Evolutionary conservation across 2,329 filamentous ascomycete genomes (phyloP), one percentile per base, ranked within the genome.

Genomic region (Leptosphaerulina australis): DNA sequence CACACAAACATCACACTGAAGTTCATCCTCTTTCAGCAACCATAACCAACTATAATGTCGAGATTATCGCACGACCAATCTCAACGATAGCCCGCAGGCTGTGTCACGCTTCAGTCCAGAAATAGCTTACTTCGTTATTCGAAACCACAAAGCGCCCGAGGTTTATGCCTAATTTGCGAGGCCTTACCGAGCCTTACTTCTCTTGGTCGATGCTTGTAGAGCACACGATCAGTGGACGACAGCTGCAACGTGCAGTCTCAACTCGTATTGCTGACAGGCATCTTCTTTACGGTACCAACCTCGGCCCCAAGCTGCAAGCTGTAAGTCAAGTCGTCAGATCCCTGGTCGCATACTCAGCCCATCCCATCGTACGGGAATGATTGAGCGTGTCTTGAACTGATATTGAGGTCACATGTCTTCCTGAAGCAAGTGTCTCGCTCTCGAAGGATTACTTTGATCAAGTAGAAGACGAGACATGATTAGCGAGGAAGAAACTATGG

Each of bases 231-330:
- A 41, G 20, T 24, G 11, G 2, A 17, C 11, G 20, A 40, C 29
- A 26, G 17, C 15, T 40, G 26, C 25, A 28, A 10, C 9, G 3
- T 33, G 36, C 48, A 43, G 41, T 37, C 48, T 37, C 36, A 45
- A 40, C 3, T 37, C 48, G 48, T 51, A 31, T 28, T 51, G 41
- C 41, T 51, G 48, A 51, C 41, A 15, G 22, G 17, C 24, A 31
- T 28, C 20, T 39, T 35, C 25, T 21, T 20, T 31, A 25, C 29
- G 31, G 20, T 20, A 15, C n/a, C 37, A 9, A 31, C 21, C 14
- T 30, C 25, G 26, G 21, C 31, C 34, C 24, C 24, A 31, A 26
- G 14, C 33, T 12, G 34, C 17, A 30, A 24, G n/a, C 15, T 12
- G 30, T 15, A 22, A 14, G 10, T 5, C 28, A 29, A 26, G 22